A percentile compares a stretch with the other conserved stretches of the same genome.
Evolutionary conservation across 2,329 filamentous ascomycete genomes (phyloP).

Genomic region (Trichoderma atrobrunneum): DNA sequence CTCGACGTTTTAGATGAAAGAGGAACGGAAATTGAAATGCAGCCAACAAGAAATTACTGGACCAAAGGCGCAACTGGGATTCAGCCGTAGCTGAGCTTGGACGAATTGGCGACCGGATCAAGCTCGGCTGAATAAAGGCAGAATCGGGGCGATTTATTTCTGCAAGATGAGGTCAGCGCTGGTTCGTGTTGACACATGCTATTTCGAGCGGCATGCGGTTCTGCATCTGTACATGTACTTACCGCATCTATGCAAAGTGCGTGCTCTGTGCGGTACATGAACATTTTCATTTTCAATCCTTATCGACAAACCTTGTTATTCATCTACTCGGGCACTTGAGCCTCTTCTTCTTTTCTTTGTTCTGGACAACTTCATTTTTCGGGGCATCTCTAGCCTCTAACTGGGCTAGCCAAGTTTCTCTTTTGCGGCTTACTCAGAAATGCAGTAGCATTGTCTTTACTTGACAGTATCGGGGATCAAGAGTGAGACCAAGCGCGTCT

Average conservation of each 20-base stretch:
- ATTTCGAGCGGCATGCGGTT: background rate
- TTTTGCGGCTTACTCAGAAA: constrained; percentile 9
- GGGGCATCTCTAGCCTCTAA: background rate
- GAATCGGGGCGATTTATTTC: background rate
- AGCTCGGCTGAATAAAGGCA: constrained; percentile 15
- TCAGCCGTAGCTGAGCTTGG: background rate
- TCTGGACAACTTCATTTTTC: background rate
- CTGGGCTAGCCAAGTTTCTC: background rate
- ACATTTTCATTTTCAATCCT: background rate
- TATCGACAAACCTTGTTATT: background rate
- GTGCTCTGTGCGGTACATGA: background rate
- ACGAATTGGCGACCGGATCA: constrained; percentile 12
- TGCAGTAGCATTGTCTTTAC: background rate
- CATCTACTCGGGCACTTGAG: background rate
- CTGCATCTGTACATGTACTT: background rate
- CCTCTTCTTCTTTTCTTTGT: background rate
- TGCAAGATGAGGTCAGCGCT: constrained; percentile 16
- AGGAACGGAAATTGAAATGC: background rate
- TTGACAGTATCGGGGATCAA: background rate
- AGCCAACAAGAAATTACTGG: background rate
- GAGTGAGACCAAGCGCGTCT: background rate
- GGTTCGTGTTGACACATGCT: background rate
- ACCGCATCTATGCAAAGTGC: background rate
- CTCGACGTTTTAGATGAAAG: background rate
- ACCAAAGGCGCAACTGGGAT: background rate